Evolutionary conservation across 1,139 yeast genomes (phyloP), one percentile per base, ranked within the genome.

Genomic region (Zhuliangozyma blackwelliae): DNA sequence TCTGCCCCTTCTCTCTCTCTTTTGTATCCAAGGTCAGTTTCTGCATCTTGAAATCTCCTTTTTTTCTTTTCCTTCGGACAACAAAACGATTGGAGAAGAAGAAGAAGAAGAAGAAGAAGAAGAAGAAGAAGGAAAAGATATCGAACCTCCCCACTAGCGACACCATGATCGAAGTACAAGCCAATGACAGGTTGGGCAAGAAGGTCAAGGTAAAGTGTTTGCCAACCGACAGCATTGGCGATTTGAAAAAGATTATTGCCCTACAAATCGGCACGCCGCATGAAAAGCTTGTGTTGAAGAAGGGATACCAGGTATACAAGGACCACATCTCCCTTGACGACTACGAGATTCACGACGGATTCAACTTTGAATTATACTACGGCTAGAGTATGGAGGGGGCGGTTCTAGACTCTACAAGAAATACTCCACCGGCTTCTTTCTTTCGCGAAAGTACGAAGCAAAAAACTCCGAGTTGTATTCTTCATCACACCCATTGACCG

Each of bases 311-410:
- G 43, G 77, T 86, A 0, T 82, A 78, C 59, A 90, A 90, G 56
- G 95, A 92, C 52, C 97, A 89, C 54, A 90, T 92, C 41, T 73
- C 90, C 0, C 67, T 92, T 37, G 96, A 84, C 20, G 98, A 92
- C 57, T 92, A 94, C 56, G 98, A 92, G 59, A 79, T 92, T 11
- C 96, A 89, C 54, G 84, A 89, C 57, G 96, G 96, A 16, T 82
- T 85, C 49, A 87, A 82, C 55, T 64, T 92, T 48, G 98, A 92
- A 59, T 63, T 92, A 54, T 92, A 87, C 51, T 84, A 84, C 53
- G 67, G 78, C 19, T 81, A 22, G 41, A 41, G 26, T n/a, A 10
- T n/a, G 25, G 31, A 12, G 19, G 10, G 31, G 26, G 26, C 12
- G 10, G 11, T 25, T 10, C 11, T 25, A n/a, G 26, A 23, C 12